Base-by-base conservation (phyloP, 2,329 filamentous ascomycete species). In the Talaromyces sp. region DNA sequence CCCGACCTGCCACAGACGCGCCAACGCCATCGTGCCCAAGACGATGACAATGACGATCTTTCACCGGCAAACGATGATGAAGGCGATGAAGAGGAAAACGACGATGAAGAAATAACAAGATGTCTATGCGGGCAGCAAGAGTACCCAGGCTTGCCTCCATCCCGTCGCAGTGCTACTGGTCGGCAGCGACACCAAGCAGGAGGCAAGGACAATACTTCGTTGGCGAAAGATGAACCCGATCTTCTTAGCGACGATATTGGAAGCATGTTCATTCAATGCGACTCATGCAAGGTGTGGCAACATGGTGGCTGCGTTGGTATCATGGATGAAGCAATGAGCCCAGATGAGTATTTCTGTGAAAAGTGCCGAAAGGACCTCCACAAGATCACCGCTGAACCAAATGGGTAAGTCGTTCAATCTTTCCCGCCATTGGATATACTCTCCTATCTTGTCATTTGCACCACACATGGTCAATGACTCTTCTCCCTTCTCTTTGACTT, bases 311-410 rank as follows among this genome's bases (percentile, higher is more conserved):
- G 94, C 70, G 93, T 99, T 60, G 93, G 94, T 61, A 96, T 99
- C 69, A 91, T 96, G 78, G 94, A 94, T 65, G 93, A 96, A 74
- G 88, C 89, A 65, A 87, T 89, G 72, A 93, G 90, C 64, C 94
- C 94, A 9, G 93, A 97, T 56, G 92, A 97, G 74, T 99, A 99
- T 78, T 99, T 94, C 71, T 99, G 94, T 76, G 94, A 99, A 77
- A 84, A 91, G 73, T 99, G 94, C 76, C 87, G 89, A 64, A 91
- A 91, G 70, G 91, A 96, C 71, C 81, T 96, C 54, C 94, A 99
- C 79, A 91, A 86, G 70, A 87, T 96, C 63, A 87, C 86, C 67
- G 85, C 81, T 56, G 89, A 90, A 64, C 81, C 82, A 66, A 94
- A 92, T 80, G 92, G 92, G 94, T 97, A 82, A 79, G 89, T 79